These are phyloP conservation scores for Somion occarium DNA, from an alignment of 1,284 basidiomycete species.

Conservation along the genomic window DNA sequence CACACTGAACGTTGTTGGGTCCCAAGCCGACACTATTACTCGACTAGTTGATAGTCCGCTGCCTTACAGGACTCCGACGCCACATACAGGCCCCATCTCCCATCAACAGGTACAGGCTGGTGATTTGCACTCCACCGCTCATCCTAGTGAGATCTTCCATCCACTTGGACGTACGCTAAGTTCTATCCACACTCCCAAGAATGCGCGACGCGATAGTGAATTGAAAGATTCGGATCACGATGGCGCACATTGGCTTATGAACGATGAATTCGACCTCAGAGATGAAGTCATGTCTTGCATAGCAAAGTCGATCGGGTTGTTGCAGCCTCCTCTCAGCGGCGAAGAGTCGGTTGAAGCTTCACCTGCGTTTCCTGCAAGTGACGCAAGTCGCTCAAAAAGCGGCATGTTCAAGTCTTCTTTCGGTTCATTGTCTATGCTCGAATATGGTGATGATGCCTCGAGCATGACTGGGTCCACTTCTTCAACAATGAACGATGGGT, in stretches of 20 bases:
- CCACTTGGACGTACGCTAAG: constrained; percentile 45
- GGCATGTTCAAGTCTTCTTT: constrained; percentile 74
- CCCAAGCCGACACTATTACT: background rate
- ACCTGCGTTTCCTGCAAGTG: constrained; percentile 54
- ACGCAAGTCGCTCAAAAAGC: constrained; percentile 37
- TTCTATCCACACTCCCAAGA: constrained; percentile 46
- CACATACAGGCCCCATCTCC: constrained; percentile 19
- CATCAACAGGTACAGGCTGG: constrained; percentile 56
- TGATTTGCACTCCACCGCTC: constrained; percentile 51
- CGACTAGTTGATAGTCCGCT: constrained; percentile 20
- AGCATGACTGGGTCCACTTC: constrained; percentile 60
- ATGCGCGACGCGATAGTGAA: constrained; percentile 24
- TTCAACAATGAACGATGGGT: constrained; percentile 52
- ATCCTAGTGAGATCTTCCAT: constrained; percentile 41
- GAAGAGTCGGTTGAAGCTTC: constrained; percentile 62
- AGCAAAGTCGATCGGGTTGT: constrained; percentile 92
- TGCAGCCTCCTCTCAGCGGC: constrained; percentile 76
- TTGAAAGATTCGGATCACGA: constrained; percentile 13
- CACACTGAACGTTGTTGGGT: constrained; percentile 9
- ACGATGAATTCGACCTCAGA: constrained; percentile 80
- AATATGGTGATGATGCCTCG: constrained; percentile 65
- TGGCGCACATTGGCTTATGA: constrained; percentile 23
- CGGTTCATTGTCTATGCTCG: constrained; percentile 80
- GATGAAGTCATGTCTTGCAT: constrained; percentile 97
- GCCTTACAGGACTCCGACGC: constrained; percentile 13